These are phyloP conservation scores for Larix kaempferi DNA, from an alignment of 75 land plant species.

Conservation along the genomic window DNA sequence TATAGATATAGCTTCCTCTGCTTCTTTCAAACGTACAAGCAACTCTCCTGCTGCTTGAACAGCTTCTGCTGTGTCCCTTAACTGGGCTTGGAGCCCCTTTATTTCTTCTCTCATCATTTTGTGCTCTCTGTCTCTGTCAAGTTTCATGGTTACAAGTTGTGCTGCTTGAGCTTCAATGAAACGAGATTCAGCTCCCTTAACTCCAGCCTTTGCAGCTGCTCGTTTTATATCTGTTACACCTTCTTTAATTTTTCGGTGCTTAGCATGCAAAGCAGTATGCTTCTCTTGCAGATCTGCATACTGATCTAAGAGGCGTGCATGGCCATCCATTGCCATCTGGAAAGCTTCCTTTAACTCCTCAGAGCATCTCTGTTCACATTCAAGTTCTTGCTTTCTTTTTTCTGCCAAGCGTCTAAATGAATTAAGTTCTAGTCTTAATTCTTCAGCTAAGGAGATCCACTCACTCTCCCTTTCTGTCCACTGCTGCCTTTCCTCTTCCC, in stretches of 20 bases:
- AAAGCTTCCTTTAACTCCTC: slow-evolving; percentile 88
- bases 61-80: slow-evolving; percentile 95
- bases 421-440: slow-evolving; percentile 66
- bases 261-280: slow-evolving; percentile 68
- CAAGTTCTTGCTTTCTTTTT: slow-evolving; percentile 55
- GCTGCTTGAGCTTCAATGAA: slow-evolving; percentile 80
- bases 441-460: slow-evolving; percentile 77
- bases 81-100: slow-evolving; percentile 68
- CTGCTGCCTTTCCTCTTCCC: slow-evolving; percentile 46
- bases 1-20: slow-evolving; percentile 73
- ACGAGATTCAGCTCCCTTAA: slow-evolving; percentile 55
- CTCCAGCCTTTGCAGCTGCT: slow-evolving; percentile 76
- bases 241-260: slow-evolving; percentile 78
- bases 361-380: slow-evolving; percentile 63
- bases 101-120: slow-evolving; percentile 74
- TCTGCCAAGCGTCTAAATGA: slow-evolving; percentile 40
- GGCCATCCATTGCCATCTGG: slow-evolving; percentile 82
- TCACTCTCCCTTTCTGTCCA: slow-evolving; percentile 76
- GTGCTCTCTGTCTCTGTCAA: slow-evolving; percentile 78
- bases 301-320: slow-evolving; percentile 88
- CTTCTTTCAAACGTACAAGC: slow-evolving; percentile 83
- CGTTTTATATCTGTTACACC: slow-evolving; percentile 73
- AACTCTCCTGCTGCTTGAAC: slow-evolving; percentile 94
- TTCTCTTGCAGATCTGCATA: slow-evolving; percentile 92
- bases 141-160: slow-evolving; percentile 69